These are phyloP conservation scores for Flaveria trinervia DNA, from an alignment of 129 eudicot genomes.

Conservation along the genomic window DNA sequence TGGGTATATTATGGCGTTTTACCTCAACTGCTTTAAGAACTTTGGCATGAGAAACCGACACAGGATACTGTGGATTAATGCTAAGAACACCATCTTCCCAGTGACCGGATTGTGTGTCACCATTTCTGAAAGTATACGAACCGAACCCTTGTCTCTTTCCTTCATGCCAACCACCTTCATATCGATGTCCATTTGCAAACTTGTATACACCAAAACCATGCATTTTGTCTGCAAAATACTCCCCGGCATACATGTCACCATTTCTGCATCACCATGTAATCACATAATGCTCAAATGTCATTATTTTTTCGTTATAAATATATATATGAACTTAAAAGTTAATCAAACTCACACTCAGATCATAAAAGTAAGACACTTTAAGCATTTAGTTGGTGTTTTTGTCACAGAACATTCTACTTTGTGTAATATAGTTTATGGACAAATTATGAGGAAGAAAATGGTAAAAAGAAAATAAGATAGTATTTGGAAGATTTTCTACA, in stretches of 20 bases:
- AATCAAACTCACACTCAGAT: background rate
- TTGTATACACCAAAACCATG: slow-evolving; percentile 73
- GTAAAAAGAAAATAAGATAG: background rate
- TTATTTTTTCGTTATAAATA: background rate
- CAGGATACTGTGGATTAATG: slow-evolving; percentile 33
- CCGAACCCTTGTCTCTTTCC: slow-evolving; percentile 88
- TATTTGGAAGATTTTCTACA: background rate
- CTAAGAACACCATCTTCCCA: slow-evolving; percentile 71
- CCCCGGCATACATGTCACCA: slow-evolving; percentile 72
- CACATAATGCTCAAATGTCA: slow-evolving; percentile 16
- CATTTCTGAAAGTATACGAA: slow-evolving; percentile 70
- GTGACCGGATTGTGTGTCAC: slow-evolving; percentile 74
- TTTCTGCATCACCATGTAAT: slow-evolving; percentile 47
- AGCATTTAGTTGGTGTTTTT: background rate
- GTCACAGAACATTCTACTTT: background rate
- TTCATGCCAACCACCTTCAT: slow-evolving; percentile 91
- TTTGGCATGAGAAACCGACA: slow-evolving; percentile 32
- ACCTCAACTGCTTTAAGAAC: slow-evolving; percentile 52
- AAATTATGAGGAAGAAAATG: background rate
- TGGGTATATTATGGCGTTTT: background rate
- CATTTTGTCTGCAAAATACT: slow-evolving; percentile 79
- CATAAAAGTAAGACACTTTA: background rate
- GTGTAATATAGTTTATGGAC: background rate
- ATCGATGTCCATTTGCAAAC: slow-evolving; percentile 72
- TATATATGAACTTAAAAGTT: background rate